These are phyloP conservation scores for Piper longum DNA, from an alignment of 164 flowering plant species.

Conservation along the genomic window DNA sequence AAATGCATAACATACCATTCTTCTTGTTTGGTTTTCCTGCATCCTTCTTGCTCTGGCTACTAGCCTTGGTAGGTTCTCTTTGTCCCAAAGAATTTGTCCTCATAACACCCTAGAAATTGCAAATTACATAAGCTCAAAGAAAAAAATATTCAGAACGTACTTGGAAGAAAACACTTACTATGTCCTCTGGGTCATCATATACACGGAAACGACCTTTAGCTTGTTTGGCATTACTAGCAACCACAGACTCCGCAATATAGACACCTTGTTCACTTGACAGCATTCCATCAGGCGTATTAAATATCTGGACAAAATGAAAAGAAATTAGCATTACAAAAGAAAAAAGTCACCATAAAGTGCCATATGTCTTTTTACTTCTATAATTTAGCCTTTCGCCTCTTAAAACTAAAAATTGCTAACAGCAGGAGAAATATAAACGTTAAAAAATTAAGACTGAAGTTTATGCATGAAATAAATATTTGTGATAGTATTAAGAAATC, in stretches of 20 bases:
- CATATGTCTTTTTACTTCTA: too few relatives aligned
- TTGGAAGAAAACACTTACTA: slow-evolving; percentile 16
- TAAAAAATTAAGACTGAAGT: too few relatives aligned
- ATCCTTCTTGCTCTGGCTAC: slow-evolving; percentile 54
- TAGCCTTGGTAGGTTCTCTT: slow-evolving; percentile 31
- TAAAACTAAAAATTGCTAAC: too few relatives aligned
- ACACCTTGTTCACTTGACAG: slow-evolving; percentile 94
- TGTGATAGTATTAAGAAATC: too few relatives aligned
- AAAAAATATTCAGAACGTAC: neutral
- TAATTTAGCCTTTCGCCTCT: too few relatives aligned
- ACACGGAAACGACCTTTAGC: slow-evolving; percentile 62
- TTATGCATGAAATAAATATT: too few relatives aligned
- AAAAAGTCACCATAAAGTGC: too few relatives aligned
- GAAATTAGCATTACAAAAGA: neutral
- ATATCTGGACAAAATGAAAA: slow-evolving; percentile 37
- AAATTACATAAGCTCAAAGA: neutral
- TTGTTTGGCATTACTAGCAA: slow-evolving; percentile 41
- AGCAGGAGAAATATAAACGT: too few relatives aligned
- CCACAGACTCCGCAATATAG: slow-evolving; percentile 76
- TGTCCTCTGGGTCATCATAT: slow-evolving; percentile 40
- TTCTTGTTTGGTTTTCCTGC: slow-evolving; percentile 54
- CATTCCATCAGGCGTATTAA: slow-evolving; percentile 82
- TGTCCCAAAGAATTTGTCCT: slow-evolving; percentile 36
- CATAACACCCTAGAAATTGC: slow-evolving; percentile 31
- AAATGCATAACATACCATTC: slow-evolving; percentile 31